A percentile compares a stretch with the other conserved stretches of the same genome.
Conservation (phyloP, 768 basidiomycete genomes). For the Butyriboletus loyo region DNA sequence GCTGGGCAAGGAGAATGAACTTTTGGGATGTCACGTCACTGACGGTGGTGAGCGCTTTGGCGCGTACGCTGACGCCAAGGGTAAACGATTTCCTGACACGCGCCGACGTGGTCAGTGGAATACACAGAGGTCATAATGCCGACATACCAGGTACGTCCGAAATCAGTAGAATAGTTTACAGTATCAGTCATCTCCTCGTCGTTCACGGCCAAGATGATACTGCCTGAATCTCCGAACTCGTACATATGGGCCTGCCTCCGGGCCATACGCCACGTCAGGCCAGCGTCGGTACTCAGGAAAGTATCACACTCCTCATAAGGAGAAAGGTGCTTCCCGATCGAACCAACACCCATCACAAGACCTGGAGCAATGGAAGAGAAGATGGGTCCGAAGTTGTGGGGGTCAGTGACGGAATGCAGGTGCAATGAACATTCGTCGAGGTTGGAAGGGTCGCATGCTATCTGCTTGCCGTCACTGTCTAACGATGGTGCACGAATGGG, state of each 20-base stretch:
- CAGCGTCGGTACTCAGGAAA: conserved; percentile 89
- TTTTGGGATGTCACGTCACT: conserved; percentile 97
- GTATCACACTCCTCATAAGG: conserved; percentile 89
- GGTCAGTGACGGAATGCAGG: conserved; percentile 86
- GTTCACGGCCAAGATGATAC: conserved; percentile 75
- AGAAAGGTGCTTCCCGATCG: conserved; percentile 63
- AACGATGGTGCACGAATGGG: conserved; percentile 55
- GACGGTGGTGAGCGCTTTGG: conserved; percentile 78
- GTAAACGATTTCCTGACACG: conserved; percentile 62
- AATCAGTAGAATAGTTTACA: conserved; percentile 76
- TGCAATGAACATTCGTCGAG: conserved; percentile 74
- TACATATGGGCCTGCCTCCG: conserved; percentile 81
- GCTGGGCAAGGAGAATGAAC: conserved; percentile 83
- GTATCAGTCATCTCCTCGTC: conserved; percentile 76
- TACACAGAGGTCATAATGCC: not conserved
- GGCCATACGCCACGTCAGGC: conserved; percentile 82
- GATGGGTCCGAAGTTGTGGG: conserved; percentile 91
- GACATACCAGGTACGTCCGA: conserved; percentile 81
- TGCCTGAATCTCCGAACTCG: conserved; percentile 91
- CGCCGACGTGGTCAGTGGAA: not conserved
- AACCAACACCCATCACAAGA: conserved; percentile 95
- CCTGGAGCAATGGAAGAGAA: conserved; percentile 96
- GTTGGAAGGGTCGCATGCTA: conserved; percentile 60
- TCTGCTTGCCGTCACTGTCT: conserved; percentile 60
- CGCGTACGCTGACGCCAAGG: conserved; percentile 67